Evolutionary conservation across 2,329 filamentous ascomycete species (phyloP), one percentile per base, ranked within the genome.

Genomic region (Metarhizium album): DNA sequence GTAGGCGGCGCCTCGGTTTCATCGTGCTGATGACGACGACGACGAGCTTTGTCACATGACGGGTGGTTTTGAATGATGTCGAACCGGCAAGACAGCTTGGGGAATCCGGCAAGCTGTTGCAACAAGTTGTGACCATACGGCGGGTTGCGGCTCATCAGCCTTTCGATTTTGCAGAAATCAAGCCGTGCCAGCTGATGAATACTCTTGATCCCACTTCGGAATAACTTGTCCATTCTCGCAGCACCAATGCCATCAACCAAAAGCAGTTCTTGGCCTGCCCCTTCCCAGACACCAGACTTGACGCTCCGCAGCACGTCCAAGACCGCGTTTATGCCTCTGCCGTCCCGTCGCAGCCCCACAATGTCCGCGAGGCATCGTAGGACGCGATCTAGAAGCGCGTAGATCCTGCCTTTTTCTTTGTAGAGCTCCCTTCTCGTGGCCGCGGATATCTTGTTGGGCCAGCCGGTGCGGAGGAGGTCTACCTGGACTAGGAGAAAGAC

Each of bases 161-260:
- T 77, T 59, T 97, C 91, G 48, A 98, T 87, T 24, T 81, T 77
- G 49, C 82, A 78, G 24, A 84, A 73, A 35, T 91, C 84, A 14
- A 81, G 74, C 6, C 65, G 68, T 16, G 83, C 79, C 13, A 98
- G 71, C n/a, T 80, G 77, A 42, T 84, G 78, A 5, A 97, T 80
- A 4, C 74, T 86, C 27, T 72, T 80, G 49, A 97, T 78, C 1
- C 83, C 82, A n/a, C 81, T 82, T 38, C 77, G 75, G 3, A 81
- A 77, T 42, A 97, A 75, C 63, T 86, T 93, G 37, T 84, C 78
- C 55, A 87, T 82, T n/a, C 80, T 78, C 1, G 83, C 87, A 4
- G 81, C 72, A 0, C 93, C 93, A 54, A 97, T 79, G 2, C 82
- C 79, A 0, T 87, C 81, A 2, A 98, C 76, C 64, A 97, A 91